These are phyloP conservation scores for Cystobasidium pallidum DNA, from an alignment of 1,284 basidiomycete genomes.

Conservation along the genomic window DNA sequence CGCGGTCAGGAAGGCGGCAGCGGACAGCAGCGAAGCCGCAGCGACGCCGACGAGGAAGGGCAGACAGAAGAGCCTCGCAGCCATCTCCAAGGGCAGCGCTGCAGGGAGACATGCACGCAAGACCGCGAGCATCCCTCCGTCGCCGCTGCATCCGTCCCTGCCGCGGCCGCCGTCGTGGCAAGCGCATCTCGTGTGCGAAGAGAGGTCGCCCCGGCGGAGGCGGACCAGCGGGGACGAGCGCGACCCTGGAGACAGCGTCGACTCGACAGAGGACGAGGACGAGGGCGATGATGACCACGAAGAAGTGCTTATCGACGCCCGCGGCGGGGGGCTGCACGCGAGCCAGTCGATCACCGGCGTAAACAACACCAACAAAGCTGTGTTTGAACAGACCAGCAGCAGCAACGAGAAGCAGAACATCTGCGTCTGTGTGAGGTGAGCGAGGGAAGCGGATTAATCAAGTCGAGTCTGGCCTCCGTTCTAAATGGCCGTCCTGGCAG, in stretches of 20 bases:
- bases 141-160: constrained; percentile 13
- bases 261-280: constrained; percentile 21
- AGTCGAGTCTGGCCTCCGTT: too few relatives aligned
- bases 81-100: neutral
- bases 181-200: neutral
- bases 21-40: neutral
- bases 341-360: neutral
- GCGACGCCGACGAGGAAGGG: constrained; percentile 2
- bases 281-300: constrained; percentile 14
- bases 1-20: constrained; percentile 3
- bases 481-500: too few relatives aligned
- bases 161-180: constrained; percentile 34
- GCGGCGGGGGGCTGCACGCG: neutral
- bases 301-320: neutral
- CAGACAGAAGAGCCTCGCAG: neutral
- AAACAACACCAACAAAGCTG: neutral
- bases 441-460: neutral
- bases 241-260: constrained; percentile 29
- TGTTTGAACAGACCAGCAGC: neutral
- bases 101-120: neutral
- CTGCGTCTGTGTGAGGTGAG: constrained; percentile 42
- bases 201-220: neutral
- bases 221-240: constrained; percentile 31
- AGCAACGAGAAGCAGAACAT: constrained; percentile 43
- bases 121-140: neutral